Conservation (phyloP, 148 eudicot genomes). For the Fallopia convolvulus region DNA sequence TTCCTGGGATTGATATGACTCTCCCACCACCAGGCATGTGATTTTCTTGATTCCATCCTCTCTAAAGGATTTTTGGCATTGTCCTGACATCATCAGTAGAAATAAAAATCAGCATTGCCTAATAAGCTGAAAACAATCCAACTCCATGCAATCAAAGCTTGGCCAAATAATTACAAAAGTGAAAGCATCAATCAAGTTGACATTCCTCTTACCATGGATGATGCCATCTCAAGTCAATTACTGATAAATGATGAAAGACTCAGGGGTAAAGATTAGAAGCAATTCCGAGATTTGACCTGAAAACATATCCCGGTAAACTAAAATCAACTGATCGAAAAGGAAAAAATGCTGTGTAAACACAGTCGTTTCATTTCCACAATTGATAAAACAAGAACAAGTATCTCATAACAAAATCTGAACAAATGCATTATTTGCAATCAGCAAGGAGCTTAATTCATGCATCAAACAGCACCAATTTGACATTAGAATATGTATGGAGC, state of each 20-base stretch:
- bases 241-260: background rate
- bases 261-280: background rate
- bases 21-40: conserved; percentile 90
- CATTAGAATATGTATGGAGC: background rate
- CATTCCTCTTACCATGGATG: background rate
- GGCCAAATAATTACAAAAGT: background rate
- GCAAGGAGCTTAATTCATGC: background rate
- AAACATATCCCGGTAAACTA: background rate
- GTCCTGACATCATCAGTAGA: conserved; percentile 1
- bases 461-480: background rate
- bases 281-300: background rate
- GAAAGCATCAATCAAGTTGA: background rate
- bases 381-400: background rate
- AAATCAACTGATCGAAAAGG: background rate
- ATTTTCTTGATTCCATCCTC: conserved; percentile 39
- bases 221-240: background rate
- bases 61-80: conserved; percentile 14
- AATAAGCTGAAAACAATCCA: conserved; percentile 4
- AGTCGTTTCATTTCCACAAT: too few relatives aligned
- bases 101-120: background rate
- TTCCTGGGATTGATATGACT: conserved; percentile 69
- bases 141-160: background rate
- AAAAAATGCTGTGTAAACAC: too few relatives aligned
- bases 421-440: background rate
- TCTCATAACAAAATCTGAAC: background rate